Conservation (phyloP, 1,284 basidiomycete species). For the Trichosporon faecale region DNA sequence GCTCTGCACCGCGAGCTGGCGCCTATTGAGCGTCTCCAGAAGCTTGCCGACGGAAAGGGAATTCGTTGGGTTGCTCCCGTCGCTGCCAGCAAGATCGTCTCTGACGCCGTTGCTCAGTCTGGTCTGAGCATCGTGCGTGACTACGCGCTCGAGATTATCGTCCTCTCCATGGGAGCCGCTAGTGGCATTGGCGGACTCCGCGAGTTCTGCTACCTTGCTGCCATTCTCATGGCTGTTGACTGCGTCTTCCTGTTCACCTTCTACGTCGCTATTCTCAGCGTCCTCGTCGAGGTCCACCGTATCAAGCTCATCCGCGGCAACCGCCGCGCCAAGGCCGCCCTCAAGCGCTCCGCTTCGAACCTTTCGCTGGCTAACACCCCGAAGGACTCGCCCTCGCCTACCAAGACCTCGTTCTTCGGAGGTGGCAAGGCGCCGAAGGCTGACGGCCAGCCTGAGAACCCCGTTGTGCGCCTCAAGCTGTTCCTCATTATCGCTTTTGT, state of each 20-base stretch:
- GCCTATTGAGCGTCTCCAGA: slow-evolving; percentile 49
- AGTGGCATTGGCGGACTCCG: slow-evolving; percentile 83
- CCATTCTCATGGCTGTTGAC: slow-evolving; percentile 78
- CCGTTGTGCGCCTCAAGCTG: slow-evolving; percentile 84
- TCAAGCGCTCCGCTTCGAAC: slow-evolving; percentile 25
- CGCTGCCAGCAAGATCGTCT: slow-evolving; percentile 77
- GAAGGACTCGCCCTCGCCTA: slow-evolving; percentile 18
- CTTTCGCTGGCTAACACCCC: slow-evolving; percentile 19
- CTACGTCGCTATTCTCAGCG: slow-evolving; percentile 78
- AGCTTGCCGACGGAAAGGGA: slow-evolving; percentile 50
- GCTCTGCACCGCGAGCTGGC: slow-evolving; percentile 49
- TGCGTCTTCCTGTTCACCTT: slow-evolving; percentile 87
- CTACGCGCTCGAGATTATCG: slow-evolving; percentile 87
- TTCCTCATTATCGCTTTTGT: slow-evolving; percentile 84
- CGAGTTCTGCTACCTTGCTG: slow-evolving; percentile 87
- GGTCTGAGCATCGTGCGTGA: slow-evolving; percentile 85
- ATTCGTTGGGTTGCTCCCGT: slow-evolving; percentile 57
- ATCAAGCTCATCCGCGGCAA: slow-evolving; percentile 60
- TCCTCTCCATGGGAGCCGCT: slow-evolving; percentile 81
- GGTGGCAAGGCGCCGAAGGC: slow-evolving; percentile 15
- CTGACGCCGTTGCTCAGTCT: slow-evolving; percentile 73
- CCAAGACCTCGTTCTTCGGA: slow-evolving; percentile 16
- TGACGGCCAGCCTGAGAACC: slow-evolving; percentile 59
- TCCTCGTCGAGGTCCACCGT: slow-evolving; percentile 83
- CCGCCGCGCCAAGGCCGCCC: slow-evolving; percentile 24